Evolutionary conservation across 768 basidiomycete species (phyloP).

Genomic region (Tylopilus plumbeoviolaceoides): DNA sequence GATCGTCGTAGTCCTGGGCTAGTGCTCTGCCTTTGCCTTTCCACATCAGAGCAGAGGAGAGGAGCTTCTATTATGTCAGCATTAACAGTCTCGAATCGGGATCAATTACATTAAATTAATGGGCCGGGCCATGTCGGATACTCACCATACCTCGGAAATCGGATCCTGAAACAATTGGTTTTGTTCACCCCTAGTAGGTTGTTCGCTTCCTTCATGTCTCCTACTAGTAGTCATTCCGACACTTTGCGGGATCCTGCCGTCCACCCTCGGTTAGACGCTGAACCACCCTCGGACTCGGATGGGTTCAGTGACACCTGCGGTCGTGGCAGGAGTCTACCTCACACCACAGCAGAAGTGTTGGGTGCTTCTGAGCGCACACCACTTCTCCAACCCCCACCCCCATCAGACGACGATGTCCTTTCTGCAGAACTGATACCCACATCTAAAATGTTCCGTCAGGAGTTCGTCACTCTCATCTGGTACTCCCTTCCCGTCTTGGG

Average conservation of each 20-base stretch:
- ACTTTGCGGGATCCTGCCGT: too few relatives aligned
- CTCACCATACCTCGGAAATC: too few relatives aligned
- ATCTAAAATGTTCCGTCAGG: slow-evolving; percentile 48
- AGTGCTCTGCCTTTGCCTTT: slow-evolving; percentile 54
- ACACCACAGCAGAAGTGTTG: background rate
- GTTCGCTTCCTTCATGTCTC: too few relatives aligned
- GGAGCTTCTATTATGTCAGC: background rate
- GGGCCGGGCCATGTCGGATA: too few relatives aligned
- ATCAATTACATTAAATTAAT: too few relatives aligned
- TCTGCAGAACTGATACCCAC: slow-evolving; percentile 18
- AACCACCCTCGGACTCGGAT: too few relatives aligned
- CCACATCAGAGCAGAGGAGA: slow-evolving; percentile 20
- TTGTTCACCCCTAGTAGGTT: too few relatives aligned
- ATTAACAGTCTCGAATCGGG: background rate
- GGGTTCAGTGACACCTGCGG: slow-evolving; percentile 19
- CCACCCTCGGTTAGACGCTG: too few relatives aligned
- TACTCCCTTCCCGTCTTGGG: slow-evolving; percentile 53
- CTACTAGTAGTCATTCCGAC: too few relatives aligned
- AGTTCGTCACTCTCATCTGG: slow-evolving; percentile 51
- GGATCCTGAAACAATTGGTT: slow-evolving; percentile 28
- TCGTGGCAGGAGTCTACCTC: background rate
- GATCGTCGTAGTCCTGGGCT: slow-evolving; percentile 51
- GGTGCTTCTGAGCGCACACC: slow-evolving; percentile 53
- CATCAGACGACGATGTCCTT: slow-evolving; percentile 26
- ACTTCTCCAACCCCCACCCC: slow-evolving; percentile 42